Evolutionary conservation across 768 basidiomycete species (phyloP), one percentile per base, ranked within the genome.

Genomic region (Trametes coccinea): DNA sequence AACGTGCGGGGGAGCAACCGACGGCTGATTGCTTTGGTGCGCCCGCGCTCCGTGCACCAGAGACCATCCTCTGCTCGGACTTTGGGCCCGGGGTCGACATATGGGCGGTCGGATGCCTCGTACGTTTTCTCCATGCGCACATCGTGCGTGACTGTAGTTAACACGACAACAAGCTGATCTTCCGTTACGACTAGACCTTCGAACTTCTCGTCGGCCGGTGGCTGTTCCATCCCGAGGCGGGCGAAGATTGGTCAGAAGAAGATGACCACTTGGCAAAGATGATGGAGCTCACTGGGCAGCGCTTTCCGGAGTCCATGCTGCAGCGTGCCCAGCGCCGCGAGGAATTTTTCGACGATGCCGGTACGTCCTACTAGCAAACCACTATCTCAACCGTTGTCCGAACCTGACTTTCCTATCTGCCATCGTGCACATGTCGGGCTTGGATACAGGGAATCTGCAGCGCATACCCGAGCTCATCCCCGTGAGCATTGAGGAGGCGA

Each of bases 41-140:
- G 0, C 31, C 52, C 37, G 69, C 70, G 3, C 61, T 75, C 30
- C 73, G 74, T 31, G 63, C 69, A 11, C 72, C 71, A 11, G 73
- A 75, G 57, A 65, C 73, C 27, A 68, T 73, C 22, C 56, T 73
- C 14, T 58, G 39, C 8, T 65, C 69, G 3, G 63, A 65, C 40
- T 69, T 67, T 41, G 54, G 59, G 2, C 61, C 71, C 0, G 64
- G 60, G 33, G 49, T 70, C 1, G 71, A 73, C 55, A 69, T 75
- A 33, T 75, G 74, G 74, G 70, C 70, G 48, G 39, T 74, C 13
- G 72, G 73, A 8, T 74, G 72, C 43, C 41, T 73, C 29, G 72
- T 71, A 48, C 43, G 69, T 56, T 2, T 16, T 6, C 6, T 22
- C 34, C 11, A 5, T 37, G 34, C 34, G 6, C 34, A 37, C 34